Percentiles rank a stretch among this genome's conserved stretches.
phyloP scores from a whole-genome alignment of 2,329 filamentous ascomycete species.

The Zymoseptoria ardabiliae region DNA sequence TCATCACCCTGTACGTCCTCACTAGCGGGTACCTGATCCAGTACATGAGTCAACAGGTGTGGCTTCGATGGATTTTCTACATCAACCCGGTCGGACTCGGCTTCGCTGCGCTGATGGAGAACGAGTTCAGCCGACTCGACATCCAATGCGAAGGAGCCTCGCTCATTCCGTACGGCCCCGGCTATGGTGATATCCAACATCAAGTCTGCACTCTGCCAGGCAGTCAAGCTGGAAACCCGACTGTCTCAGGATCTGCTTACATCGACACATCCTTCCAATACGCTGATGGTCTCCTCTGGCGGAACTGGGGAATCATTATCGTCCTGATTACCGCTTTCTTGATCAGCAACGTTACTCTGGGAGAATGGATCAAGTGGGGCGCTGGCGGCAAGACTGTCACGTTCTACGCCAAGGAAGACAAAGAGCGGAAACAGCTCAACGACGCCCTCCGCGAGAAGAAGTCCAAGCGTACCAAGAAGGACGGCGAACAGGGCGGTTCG shows the following conservation, averaged over 20 bases:
- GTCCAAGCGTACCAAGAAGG: conserved; percentile 43
- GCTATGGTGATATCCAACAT: conserved; percentile 62
- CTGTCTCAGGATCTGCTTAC: conserved; percentile 62
- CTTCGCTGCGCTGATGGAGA: conserved; percentile 75
- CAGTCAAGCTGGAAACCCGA: conserved; percentile 55
- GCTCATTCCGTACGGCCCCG: conserved; percentile 62
- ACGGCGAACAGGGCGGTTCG: conserved; percentile 35
- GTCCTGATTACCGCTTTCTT: conserved; percentile 71
- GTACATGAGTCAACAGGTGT: conserved; percentile 65
- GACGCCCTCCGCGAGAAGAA: conserved; percentile 53
- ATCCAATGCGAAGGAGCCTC: conserved; percentile 62
- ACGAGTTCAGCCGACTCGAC: conserved; percentile 66
- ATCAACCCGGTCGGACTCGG: conserved; percentile 67
- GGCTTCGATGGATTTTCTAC: conserved; percentile 73
- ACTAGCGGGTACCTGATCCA: conserved; percentile 81
- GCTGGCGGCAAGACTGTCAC: conserved; percentile 75
- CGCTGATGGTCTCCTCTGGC: conserved; percentile 61
- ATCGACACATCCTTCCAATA: conserved; percentile 64
- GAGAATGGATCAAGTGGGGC: conserved; percentile 70
- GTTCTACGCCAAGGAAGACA: conserved; percentile 64
- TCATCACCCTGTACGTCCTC: conserved; percentile 74
- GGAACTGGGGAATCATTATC: conserved; percentile 75
- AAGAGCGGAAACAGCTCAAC: conserved; percentile 60
- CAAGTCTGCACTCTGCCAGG: conserved; percentile 78
- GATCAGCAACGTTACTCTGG: conserved; percentile 65